Evolutionary conservation across 495 filamentous ascomycete species (phyloP), one percentile per base, ranked within the genome.

Genomic region (Hypoxylon rickii): DNA sequence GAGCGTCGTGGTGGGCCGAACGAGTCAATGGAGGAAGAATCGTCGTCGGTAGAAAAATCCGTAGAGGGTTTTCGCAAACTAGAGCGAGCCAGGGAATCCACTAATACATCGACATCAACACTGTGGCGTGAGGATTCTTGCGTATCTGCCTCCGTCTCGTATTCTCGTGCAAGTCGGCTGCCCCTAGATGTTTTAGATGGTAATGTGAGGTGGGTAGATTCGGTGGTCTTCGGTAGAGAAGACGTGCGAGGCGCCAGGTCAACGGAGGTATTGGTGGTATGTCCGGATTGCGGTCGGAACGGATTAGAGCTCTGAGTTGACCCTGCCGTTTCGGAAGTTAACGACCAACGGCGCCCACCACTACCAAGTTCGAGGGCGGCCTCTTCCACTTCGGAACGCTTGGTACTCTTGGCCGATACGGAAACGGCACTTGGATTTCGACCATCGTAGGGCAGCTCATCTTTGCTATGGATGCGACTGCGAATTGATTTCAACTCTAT

Each of bases 241-340:
- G 42, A 34, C 3, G 39, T 15, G 15, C 42, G 56, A 40, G 63
- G 32, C 51, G 63, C 60, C 29, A 76, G 48, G 44, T 77, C 69
- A 44, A 79, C 54, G 0, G 75, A 76, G 3, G 74, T 78, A 22
- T 70, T 71, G 2, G 73, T 71, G 0, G 76, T 76, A 36, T 75
- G 74, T 33, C 66, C 64, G 2, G 72, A 76, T 37, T 68, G 66
- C 3, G 70, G 69, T 12, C 66, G 65, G 36, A 74, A 73, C 10
- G 65, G 60, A 34, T 73, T 72, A 24, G 73, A 74, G 53, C 71
- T 75, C 36, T 59, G 36, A 26, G 68, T 72, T 19, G 72, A 73
- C 17, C 60, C 46, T 12, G 64, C 67, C 1, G 74, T 75, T 8
- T 73, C 66, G 0, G 74, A 78, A 1, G 73, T 75, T 8, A 70